Conservation (phyloP, 2,329 filamentous ascomycete species). For the Xylariaceae sp. region DNA sequence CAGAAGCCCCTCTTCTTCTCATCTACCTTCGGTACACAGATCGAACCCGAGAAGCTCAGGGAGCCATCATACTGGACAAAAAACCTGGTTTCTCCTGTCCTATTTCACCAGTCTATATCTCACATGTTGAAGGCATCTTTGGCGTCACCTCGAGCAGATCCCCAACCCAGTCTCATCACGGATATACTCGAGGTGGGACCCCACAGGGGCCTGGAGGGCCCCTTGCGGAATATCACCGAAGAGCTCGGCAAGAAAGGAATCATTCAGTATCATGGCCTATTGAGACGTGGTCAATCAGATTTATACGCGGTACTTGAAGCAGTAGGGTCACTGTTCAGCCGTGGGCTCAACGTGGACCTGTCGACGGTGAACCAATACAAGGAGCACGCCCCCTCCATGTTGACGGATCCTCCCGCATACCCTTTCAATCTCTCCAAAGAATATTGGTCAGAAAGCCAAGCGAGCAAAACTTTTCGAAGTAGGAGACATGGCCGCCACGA, state of each 20-base stretch:
- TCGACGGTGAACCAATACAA: slow-evolving; percentile 1
- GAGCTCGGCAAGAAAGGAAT: neutral
- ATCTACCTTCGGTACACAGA: slow-evolving; percentile 5
- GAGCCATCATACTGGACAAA: slow-evolving; percentile 29
- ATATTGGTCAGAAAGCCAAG: slow-evolving; percentile 23
- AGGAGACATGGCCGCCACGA: slow-evolving; percentile 17
- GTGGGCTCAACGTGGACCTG: slow-evolving; percentile 8
- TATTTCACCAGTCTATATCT: slow-evolving; percentile 9
- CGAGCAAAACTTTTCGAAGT: slow-evolving; percentile 13
- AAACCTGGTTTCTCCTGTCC: slow-evolving; percentile 14
- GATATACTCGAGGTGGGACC: slow-evolving; percentile 19
- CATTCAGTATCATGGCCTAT: slow-evolving; percentile 8
- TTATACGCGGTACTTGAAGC: slow-evolving; percentile 7
- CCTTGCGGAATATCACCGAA: slow-evolving; percentile 5
- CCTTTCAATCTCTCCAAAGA: slow-evolving; percentile 19
- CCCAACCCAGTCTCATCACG: slow-evolving; percentile 6
- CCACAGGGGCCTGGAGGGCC: slow-evolving; percentile 30
- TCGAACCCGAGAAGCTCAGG: slow-evolving; percentile 5
- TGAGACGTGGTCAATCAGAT: slow-evolving; percentile 8
- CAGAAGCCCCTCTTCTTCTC: slow-evolving; percentile 10
- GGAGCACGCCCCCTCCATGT: slow-evolving; percentile 3
- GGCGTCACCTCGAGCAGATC: neutral
- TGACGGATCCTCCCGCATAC: slow-evolving; percentile 20
- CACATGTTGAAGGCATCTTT: neutral
- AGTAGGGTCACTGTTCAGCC: slow-evolving; percentile 11